Percentiles rank a stretch among this genome's conserved stretches.
Conservation (phyloP, 192 early-diverging fungal genomes). For the Backusella westeae region DNA sequence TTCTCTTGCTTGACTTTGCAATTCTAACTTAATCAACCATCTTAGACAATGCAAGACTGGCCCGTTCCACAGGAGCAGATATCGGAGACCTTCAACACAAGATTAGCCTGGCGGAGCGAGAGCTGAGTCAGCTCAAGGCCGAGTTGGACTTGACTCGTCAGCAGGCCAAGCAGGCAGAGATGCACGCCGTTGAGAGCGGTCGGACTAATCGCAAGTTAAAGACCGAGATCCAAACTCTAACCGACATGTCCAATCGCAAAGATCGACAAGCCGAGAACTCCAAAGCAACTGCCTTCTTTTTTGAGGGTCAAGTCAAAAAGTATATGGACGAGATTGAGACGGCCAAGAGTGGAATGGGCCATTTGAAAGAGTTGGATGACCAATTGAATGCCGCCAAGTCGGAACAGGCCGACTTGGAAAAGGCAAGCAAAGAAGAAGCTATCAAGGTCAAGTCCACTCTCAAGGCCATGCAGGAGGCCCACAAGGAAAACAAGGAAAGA, state of each 20-base stretch:
- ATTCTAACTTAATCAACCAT: neutral
- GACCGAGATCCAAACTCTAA: constrained; percentile 39
- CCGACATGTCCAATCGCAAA: constrained; percentile 40
- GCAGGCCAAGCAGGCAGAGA: constrained; percentile 33
- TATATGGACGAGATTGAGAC: constrained; percentile 40
- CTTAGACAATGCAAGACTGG: neutral
- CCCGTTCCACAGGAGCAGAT: constrained; percentile 28
- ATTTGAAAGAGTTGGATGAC: constrained; percentile 36
- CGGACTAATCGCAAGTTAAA: constrained; percentile 36
- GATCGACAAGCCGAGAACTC: constrained; percentile 41
- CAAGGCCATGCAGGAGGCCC: constrained; percentile 14
- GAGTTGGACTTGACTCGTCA: constrained; percentile 32
- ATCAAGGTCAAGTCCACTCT: constrained; percentile 24
- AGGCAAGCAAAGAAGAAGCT: constrained; percentile 22
- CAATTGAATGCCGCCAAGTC: constrained; percentile 30
- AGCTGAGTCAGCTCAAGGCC: constrained; percentile 17
- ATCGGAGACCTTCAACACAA: constrained; percentile 39
- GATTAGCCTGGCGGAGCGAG: constrained; percentile 31
- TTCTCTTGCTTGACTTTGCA: neutral
- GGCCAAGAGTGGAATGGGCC: constrained; percentile 35
- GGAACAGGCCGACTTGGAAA: constrained; percentile 23
- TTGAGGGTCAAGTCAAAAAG: constrained; percentile 42
- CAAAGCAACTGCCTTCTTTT: constrained; percentile 42
- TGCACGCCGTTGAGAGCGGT: constrained; percentile 32
- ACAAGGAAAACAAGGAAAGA: constrained; percentile 27